Base-by-base conservation (phyloP, 768 basidiomycete genomes). In the Exsudoporus frostii region DNA sequence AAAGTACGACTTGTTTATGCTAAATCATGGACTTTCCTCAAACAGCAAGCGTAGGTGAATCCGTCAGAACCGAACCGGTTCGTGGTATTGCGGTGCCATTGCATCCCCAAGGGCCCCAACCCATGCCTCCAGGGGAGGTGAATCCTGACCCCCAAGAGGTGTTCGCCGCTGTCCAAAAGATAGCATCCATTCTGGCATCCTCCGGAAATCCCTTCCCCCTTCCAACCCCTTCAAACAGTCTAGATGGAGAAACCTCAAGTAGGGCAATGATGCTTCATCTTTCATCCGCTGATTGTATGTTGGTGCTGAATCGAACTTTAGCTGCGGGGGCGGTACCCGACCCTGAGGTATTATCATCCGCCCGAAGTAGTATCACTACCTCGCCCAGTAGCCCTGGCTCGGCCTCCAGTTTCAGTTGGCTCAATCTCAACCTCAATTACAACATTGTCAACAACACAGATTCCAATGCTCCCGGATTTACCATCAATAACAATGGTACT, bases 331-430 rank as follows among this genome's bases (percentile, higher is more conserved):
- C 7, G 2, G 14, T 6, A 5, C 29, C 11, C 7, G 32, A n/a
- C 14, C 7, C 25, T 8, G 27, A 37, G 3, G 40, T 1, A 1
- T 40, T 8, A 25, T 20, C 37, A 10, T 41, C 53, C 5, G 25
- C 25, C 15, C 42, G 15, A 34, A 45, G 41, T 25, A 36, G 43
- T 11, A 4, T 36, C 2, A 25, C 38, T 30, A 45, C 55, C 17
- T 46, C 39, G 8, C 54, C 54, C 8, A 32, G 29, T 29, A 57
- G 56, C 13, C 29, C 45, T 19, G 20, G 38, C n/a, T 37, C 51
- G 5, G 25, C 40, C 17, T 37, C 51, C 33, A 25, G 22, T 50
- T 22, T 41, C 56, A 50, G 5, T 25, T 45, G 14, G 2, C 10
- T 42, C 17, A 49, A 32, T 9, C 1, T 34, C 15, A 55, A 40